Evolutionary conservation across 2,329 filamentous ascomycete species (phyloP), one percentile per base, ranked within the genome.

Genomic region (Chaetomium olivaceum): DNA sequence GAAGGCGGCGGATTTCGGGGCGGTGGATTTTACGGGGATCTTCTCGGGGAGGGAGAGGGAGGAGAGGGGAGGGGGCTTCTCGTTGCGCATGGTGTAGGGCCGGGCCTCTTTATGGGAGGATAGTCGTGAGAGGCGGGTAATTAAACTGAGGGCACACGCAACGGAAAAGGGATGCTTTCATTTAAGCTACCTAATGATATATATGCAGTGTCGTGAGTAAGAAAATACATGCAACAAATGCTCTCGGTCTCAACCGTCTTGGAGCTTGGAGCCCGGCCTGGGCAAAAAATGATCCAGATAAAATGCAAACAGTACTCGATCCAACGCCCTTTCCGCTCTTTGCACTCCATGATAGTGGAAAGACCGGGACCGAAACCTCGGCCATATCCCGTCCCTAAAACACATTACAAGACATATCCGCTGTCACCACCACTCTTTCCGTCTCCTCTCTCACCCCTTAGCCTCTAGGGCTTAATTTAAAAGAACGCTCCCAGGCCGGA

Each of bases 1-100:
- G 59, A 86, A 85, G 64, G 87, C 86, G 1, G 81, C 84, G 0
- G 80, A 82, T 4, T 71, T 87, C 3, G 82, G 83, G 0, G 79
- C 81, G 2, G 80, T 85, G 12, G 90, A 93, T 76, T 88, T 92
- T 72, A 88, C 85, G 62, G 85, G 88, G 69, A 89, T 93, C 48
- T 92, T 93, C 76, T 85, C 87, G 12, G 85, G 87, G 2, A 82
- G 88, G 39, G 84, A 89, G 61, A 84, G 81, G 69, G 88, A 89
- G 73, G 87, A 89, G 74, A 81, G 81, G 60, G 88, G 89, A 3
- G 89, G 86, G 39, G 87, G 88, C 9, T 91, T 87, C 77, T 84
- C 82, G 14, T 76, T 93, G 68, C 85, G 89, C 50, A 85, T 93
- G 80, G 82, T 86, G 3, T 82, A 71, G 39, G 5, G 19, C 8